Percentiles rank a stretch among this genome's conserved stretches.
These are phyloP conservation scores for Alternaria brassicae DNA, from an alignment of 2,329 filamentous ascomycete species.

Conservation along the genomic window DNA sequence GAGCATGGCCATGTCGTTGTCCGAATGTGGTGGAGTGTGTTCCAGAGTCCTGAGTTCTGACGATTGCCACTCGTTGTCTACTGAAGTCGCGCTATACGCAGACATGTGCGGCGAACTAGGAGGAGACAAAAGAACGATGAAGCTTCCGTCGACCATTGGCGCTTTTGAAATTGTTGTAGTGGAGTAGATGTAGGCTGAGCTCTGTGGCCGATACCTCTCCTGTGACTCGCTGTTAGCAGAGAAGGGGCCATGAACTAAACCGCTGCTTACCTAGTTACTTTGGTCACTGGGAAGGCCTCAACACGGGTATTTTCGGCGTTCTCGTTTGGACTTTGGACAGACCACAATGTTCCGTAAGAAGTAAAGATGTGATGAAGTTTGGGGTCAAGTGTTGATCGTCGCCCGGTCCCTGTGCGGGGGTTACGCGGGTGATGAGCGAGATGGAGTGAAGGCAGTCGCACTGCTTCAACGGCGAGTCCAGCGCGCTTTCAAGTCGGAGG, in stretches of 20 bases:
- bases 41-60: constrained; percentile 48
- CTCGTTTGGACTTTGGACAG: not conserved
- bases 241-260: not conserved
- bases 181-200: constrained; percentile 24
- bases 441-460: constrained; percentile 28
- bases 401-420: constrained; percentile 42
- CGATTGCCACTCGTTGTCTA: constrained; percentile 55
- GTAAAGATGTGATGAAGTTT: constrained; percentile 37
- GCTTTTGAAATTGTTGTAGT: constrained; percentile 34
- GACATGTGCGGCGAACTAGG: constrained; percentile 60
- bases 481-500: constrained; percentile 35
- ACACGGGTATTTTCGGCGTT: not conserved
- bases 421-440: constrained; percentile 44
- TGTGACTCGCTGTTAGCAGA: constrained; percentile 35
- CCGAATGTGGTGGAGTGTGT: constrained; percentile 42
- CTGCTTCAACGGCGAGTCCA: constrained; percentile 33
- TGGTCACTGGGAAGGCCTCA: constrained; percentile 11
- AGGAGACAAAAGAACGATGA: constrained; percentile 57
- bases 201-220: constrained; percentile 32
- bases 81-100: constrained; percentile 53
- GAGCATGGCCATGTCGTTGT: constrained; percentile 50
- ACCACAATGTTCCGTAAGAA: constrained; percentile 14
- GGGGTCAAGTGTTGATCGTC: constrained; percentile 35
- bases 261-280: constrained; percentile 18
- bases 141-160: constrained; percentile 56